Evolutionary conservation across 2,329 filamentous ascomycete species (phyloP).

Genomic region (Microdochium bolleyi): DNA sequence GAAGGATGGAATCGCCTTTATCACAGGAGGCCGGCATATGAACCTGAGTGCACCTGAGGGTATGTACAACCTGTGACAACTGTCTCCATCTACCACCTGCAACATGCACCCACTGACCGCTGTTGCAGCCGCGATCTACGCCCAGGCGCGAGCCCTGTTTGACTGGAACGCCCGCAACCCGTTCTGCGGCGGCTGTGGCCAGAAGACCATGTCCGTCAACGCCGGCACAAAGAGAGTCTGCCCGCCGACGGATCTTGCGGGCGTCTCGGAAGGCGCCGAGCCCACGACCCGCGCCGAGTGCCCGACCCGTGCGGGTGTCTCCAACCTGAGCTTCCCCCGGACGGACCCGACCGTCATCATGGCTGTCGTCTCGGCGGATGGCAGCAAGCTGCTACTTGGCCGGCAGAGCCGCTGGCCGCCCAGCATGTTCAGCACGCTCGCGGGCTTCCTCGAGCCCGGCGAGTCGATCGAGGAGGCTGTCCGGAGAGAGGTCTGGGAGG

Average conservation of each 20-base stretch:
- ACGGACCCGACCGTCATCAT: slow-evolving; percentile 96
- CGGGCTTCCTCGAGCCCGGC: slow-evolving; percentile 78
- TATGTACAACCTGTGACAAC: slow-evolving; percentile 13
- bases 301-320: slow-evolving; percentile 74
- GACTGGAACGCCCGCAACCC: slow-evolving; percentile 94
- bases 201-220: slow-evolving; percentile 70
- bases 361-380: slow-evolving; percentile 77
- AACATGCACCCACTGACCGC: neutral
- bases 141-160: slow-evolving; percentile 76
- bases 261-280: slow-evolving; percentile 25
- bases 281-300: slow-evolving; percentile 58
- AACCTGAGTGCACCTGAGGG: slow-evolving; percentile 38
- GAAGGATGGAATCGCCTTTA: slow-evolving; percentile 55
- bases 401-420: slow-evolving; percentile 77
- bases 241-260: slow-evolving; percentile 58
- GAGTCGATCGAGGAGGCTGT: slow-evolving; percentile 83
- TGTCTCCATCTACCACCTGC: neutral
- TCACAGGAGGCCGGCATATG: slow-evolving; percentile 44
- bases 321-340: slow-evolving; percentile 85
- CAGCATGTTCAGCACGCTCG: slow-evolving; percentile 82
- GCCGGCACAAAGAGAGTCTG: slow-evolving; percentile 76
- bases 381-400: slow-evolving; percentile 72
- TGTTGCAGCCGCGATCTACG: slow-evolving; percentile 72
- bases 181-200: slow-evolving; percentile 85
- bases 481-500: slow-evolving; percentile 78